These are phyloP conservation scores for Colletotrichum melonis DNA, from an alignment of 2,329 filamentous ascomycete genomes.

Conservation along the genomic window DNA sequence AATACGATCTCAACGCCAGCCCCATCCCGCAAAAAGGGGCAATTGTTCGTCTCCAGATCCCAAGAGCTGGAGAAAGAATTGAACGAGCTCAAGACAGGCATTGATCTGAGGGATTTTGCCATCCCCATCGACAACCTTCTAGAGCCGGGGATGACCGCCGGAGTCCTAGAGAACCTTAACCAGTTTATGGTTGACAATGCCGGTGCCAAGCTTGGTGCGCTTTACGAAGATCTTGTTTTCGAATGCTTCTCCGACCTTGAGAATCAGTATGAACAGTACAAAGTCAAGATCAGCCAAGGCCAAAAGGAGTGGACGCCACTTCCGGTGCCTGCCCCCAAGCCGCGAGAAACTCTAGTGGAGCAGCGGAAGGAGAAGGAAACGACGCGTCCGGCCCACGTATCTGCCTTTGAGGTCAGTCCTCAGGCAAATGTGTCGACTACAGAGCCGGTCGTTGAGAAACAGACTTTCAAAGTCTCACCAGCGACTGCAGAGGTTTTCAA, in stretches of 20 bases:
- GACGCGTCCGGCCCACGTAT: slow-evolving; percentile 52
- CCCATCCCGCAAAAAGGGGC: slow-evolving; percentile 51
- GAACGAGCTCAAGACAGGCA: slow-evolving; percentile 46
- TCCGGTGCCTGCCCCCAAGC: slow-evolving; percentile 34
- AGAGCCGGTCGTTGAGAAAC: rapidly evolving
- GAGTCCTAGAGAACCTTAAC: slow-evolving; percentile 50
- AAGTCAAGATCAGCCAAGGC: slow-evolving; percentile 13
- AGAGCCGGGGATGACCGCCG: slow-evolving; percentile 50
- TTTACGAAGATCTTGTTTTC: slow-evolving; percentile 57
- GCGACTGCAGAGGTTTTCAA: slow-evolving; percentile 52
- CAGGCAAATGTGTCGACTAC: neutral
- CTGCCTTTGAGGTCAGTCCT: slow-evolving; percentile 45
- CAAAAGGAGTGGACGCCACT: slow-evolving; percentile 36
- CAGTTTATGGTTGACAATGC: slow-evolving; percentile 49
- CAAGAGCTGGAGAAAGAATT: slow-evolving; percentile 51
- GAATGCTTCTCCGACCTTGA: slow-evolving; percentile 49
- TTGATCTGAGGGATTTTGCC: slow-evolving; percentile 54
- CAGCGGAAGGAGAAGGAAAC: slow-evolving; percentile 55
- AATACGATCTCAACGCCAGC: slow-evolving; percentile 48
- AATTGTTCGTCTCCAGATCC: slow-evolving; percentile 47
- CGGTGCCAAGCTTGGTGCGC: slow-evolving; percentile 52
- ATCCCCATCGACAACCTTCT: slow-evolving; percentile 55
- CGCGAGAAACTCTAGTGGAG: slow-evolving; percentile 42
- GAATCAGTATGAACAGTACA: slow-evolving; percentile 41
- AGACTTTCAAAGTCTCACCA: slow-evolving; percentile 50